Evolutionary conservation across 768 basidiomycete genomes (phyloP).

Genomic region (Pisolithus sp.): DNA sequence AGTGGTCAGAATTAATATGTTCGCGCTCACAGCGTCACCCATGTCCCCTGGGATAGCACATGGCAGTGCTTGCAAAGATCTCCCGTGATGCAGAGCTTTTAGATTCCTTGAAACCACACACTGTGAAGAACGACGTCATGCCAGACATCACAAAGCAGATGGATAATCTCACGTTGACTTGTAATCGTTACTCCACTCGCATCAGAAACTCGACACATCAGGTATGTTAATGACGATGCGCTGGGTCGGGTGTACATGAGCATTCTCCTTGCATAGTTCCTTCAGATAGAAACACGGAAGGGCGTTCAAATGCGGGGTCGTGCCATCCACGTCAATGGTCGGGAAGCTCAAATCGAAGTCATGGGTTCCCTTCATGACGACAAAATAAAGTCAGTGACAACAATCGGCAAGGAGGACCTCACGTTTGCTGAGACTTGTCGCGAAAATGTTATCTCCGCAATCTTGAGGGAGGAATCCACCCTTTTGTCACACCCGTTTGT

Average conservation of each 20-base stretch:
- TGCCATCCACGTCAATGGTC: conserved; percentile 29
- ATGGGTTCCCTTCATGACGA: conserved; percentile 12
- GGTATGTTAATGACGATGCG: conserved; percentile 24
- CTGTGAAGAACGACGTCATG: conserved; percentile 38
- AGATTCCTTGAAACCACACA: conserved; percentile 41
- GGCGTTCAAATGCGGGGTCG: conserved; percentile 11
- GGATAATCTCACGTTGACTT: conserved; percentile 29
- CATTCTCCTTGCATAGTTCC: conserved; percentile 4
- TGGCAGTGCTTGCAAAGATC: conserved; percentile 43
- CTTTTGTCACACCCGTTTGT: conserved; percentile 22
- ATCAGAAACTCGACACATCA: conserved; percentile 31
- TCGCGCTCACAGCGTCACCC: background rate
- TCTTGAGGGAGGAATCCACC: conserved; percentile 10
- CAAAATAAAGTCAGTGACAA: conserved; percentile 32
- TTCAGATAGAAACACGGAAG: conserved; percentile 13
- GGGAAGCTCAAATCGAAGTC: conserved; percentile 28
- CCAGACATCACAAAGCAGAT: conserved; percentile 21
- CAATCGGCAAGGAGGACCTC: conserved; percentile 47
- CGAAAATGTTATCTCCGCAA: conserved; percentile 15
- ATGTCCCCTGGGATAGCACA: conserved; percentile 24
- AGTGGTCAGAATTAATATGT: background rate
- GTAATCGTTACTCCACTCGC: conserved; percentile 41
- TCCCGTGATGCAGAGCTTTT: conserved; percentile 40
- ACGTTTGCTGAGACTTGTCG: conserved; percentile 47
- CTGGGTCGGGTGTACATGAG: too few species aligned